Conservation (phyloP, 441 rosid species). For the Kokia cookei region DNA sequence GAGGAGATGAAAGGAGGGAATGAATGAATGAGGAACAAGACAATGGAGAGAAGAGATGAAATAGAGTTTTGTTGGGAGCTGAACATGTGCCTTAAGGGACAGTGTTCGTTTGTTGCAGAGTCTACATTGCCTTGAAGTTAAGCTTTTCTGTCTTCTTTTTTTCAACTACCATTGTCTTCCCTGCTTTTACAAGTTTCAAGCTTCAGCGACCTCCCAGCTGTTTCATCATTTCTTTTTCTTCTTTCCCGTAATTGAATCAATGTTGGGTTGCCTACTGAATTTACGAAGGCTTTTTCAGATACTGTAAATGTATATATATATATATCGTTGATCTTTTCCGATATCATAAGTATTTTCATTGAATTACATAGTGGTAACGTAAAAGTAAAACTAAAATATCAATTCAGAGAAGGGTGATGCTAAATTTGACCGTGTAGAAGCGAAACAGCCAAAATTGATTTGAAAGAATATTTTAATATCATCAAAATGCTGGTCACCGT, state of each 20-base stretch:
- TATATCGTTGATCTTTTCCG: not conserved
- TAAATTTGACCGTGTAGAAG: not conserved
- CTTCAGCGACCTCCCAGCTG: slow-evolving; percentile 13
- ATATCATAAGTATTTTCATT: not conserved
- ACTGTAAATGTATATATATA: not conserved
- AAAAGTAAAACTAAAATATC: not conserved
- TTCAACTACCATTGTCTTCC: slow-evolving; percentile 17
- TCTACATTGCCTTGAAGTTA: slow-evolving; percentile 93
- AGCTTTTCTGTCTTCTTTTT: slow-evolving; percentile 44
- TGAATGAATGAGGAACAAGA: slow-evolving; percentile 1
- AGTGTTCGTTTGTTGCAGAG: slow-evolving; percentile 61
- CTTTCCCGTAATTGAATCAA: not conserved
- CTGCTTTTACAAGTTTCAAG: slow-evolving; percentile 9
- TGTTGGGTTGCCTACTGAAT: not conserved
- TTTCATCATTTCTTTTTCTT: not conserved
- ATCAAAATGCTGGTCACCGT: not conserved
- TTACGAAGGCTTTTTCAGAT: not conserved
- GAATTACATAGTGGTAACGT: not conserved
- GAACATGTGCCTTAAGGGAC: slow-evolving; percentile 21
- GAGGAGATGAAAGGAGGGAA: not conserved
- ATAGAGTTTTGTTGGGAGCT: slow-evolving; percentile 20
- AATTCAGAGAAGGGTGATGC: not conserved
- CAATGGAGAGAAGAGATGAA: slow-evolving; percentile 8
- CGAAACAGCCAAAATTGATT: not conserved
- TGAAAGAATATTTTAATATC: not conserved